phyloP scores from a whole-genome alignment of 768 basidiomycete species.

The Amanita thiersii region DNA sequence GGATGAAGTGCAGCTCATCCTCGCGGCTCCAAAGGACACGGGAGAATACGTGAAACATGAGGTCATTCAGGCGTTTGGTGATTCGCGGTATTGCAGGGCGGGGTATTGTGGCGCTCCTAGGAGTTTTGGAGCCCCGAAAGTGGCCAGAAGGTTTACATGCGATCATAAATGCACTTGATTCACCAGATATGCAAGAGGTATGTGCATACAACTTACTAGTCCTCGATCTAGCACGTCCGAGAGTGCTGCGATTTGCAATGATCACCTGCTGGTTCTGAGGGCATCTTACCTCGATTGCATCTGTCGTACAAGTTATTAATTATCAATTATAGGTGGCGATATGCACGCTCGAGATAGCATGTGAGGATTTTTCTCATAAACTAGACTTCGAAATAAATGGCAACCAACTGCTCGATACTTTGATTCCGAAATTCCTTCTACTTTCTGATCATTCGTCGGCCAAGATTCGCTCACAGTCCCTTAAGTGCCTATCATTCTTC shows the following conservation, averaged over 20 bases:
- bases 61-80: conserved; percentile 75
- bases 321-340: conserved; percentile 63
- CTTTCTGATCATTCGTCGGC: conserved; percentile 78
- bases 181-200: conserved; percentile 81
- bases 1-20: conserved; percentile 82
- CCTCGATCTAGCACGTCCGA: conserved; percentile 1
- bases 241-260: background rate
- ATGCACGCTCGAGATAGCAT: conserved; percentile 89
- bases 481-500: conserved; percentile 90
- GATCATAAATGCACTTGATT: conserved; percentile 75
- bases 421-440: conserved; percentile 92
- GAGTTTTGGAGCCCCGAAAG: conserved; percentile 79
- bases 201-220: conserved; percentile 18
- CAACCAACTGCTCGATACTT: conserved; percentile 87
- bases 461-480: conserved; percentile 89
- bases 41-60: conserved; percentile 66
- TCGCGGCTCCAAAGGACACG: conserved; percentile 58
- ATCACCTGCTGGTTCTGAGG: conserved; percentile 1
- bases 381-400: conserved; percentile 92
- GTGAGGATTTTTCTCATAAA: conserved; percentile 94
- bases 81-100: conserved; percentile 92
- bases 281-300: background rate
- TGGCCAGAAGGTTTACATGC: conserved; percentile 94
- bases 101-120: conserved; percentile 85
- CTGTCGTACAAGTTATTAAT: conserved; percentile 2